Percentiles rank a stretch among this genome's conserved stretches.
These are phyloP conservation scores for Penicillium robsamsonii DNA, from an alignment of 495 filamentous ascomycete genomes.

Conservation along the genomic window DNA sequence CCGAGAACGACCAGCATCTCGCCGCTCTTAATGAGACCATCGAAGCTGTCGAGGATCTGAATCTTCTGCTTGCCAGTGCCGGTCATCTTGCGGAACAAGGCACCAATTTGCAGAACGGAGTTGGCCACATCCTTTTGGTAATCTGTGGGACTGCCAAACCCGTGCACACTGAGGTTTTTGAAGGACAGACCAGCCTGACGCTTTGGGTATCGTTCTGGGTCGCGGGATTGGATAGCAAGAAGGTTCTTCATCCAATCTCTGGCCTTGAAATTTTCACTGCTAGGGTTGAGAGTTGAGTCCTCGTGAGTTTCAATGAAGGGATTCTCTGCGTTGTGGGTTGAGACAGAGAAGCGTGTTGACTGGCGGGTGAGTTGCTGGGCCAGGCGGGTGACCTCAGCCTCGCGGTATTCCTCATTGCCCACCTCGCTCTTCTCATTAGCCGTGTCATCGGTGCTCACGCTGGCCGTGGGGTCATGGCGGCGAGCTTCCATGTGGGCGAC, in stretches of 20 bases:
- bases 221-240: slow-evolving; percentile 45
- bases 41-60: slow-evolving; percentile 69
- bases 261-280: slow-evolving; percentile 47
- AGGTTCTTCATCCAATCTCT: slow-evolving; percentile 54
- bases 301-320: slow-evolving; percentile 42
- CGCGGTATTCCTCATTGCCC: slow-evolving; percentile 32
- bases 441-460: slow-evolving; percentile 32
- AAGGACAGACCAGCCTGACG: slow-evolving; percentile 48
- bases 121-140: slow-evolving; percentile 81
- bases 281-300: slow-evolving; percentile 48
- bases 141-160: slow-evolving; percentile 72
- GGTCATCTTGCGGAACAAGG: slow-evolving; percentile 41
- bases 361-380: slow-evolving; percentile 49
- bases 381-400: slow-evolving; percentile 43
- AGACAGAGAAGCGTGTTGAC: slow-evolving; percentile 39
- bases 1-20: slow-evolving; percentile 83
- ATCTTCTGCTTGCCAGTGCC: slow-evolving; percentile 56
- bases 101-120: slow-evolving; percentile 56
- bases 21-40: slow-evolving; percentile 68
- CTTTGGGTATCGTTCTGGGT: slow-evolving; percentile 46
- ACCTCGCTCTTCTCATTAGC: slow-evolving; percentile 25
- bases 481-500: slow-evolving; percentile 15
- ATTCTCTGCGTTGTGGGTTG: slow-evolving; percentile 36
- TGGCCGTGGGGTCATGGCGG: slow-evolving; percentile 23
- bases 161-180: slow-evolving; percentile 70